Evolutionary conservation across 805 yeast genomes (phyloP), one percentile per base, ranked within the genome.

Genomic region (Candida succiphila): DNA sequence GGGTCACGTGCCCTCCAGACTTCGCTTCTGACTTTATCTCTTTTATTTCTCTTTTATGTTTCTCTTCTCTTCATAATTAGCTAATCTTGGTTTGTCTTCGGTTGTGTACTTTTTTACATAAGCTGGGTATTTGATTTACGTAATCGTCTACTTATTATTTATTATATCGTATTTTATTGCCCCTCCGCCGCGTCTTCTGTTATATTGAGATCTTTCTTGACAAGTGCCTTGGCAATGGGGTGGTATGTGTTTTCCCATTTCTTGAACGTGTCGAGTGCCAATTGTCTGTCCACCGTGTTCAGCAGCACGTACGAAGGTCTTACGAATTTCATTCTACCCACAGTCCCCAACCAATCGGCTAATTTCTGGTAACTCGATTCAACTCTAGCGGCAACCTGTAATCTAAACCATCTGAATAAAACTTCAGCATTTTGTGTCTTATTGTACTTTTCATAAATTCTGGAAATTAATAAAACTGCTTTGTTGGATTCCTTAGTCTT

Each of bases 301-400:
- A 87, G 63, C 39, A 78, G 59, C 29, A 74, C 67, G 58, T 75
- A 86, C 4, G 92, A 85, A 21, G 96, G 95, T 56, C 96, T 72
- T 18, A 84, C 95, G 51, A 78, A 87, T 61, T 87, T 87, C 96
- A 87, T 87, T 64, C 96, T 72, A 16, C 96, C 96, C 17, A 87
- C 92, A 3, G 88, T 77, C 10, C 89, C 94, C 35, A 87, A 67
- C 95, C 95, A 87, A 34, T 74, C 72, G 4, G 94, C 86, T 30
- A 87, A 60, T 29, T 57, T 59, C 36, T 57, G 59, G 52, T 78
- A 71, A 33, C 62, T 60, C 23, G 63, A 54, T 10, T 50, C 40
- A 35, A 73, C 59, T 20, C 65, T 60, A 21, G 79, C 80, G 0
- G 65, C 58, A 7, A 84, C 63, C 44, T 81, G 76, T 34, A 86